A percentile compares a stretch with the other conserved stretches of the same genome.
These are phyloP conservation scores for Westerdykella aurantiaca DNA, from an alignment of 2,329 filamentous ascomycete species.

Conservation along the genomic window DNA sequence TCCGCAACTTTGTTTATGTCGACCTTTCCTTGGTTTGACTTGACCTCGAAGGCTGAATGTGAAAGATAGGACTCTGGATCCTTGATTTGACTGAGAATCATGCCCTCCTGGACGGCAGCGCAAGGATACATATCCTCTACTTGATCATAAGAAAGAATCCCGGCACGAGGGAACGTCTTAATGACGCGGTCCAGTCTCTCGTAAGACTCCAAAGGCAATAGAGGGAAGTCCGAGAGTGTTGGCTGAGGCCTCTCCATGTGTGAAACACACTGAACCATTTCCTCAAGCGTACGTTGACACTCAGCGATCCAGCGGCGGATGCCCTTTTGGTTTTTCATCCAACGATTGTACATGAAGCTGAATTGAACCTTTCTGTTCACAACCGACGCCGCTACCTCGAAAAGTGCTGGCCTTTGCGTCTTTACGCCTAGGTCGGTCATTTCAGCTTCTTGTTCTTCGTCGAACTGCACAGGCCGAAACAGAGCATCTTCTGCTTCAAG, in stretches of 20 bases:
- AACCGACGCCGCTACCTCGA: slow-evolving; percentile 29
- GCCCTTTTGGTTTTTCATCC: slow-evolving; percentile 28
- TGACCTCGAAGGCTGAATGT: slow-evolving; percentile 25
- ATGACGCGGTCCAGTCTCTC: slow-evolving; percentile 24
- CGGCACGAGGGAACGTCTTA: slow-evolving; percentile 19
- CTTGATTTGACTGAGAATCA: slow-evolving; percentile 31
- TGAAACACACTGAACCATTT: slow-evolving; percentile 21
- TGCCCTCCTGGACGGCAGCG: slow-evolving; percentile 29
- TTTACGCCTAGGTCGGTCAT: slow-evolving; percentile 26
- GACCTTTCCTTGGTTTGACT: slow-evolving; percentile 15
- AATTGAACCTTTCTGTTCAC: slow-evolving; percentile 20
- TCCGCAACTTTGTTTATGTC: slow-evolving; percentile 17
- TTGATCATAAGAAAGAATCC: slow-evolving; percentile 17
- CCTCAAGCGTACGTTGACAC: slow-evolving; percentile 27
- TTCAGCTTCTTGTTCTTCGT: slow-evolving; percentile 19
- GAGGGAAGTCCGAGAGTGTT: slow-evolving; percentile 29
- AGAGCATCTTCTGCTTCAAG: slow-evolving; percentile 45
- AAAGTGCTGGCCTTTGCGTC: slow-evolving; percentile 23
- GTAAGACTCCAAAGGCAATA: slow-evolving; percentile 29
- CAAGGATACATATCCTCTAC: slow-evolving; percentile 33
- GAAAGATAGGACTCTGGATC: slow-evolving; percentile 28
- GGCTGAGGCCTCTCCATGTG: slow-evolving; percentile 21
- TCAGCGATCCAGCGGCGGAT: slow-evolving; percentile 31
- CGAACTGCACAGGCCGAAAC: slow-evolving; percentile 32
- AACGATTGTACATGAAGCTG: slow-evolving; percentile 30